Conservation (phyloP, 2,329 filamentous ascomycete species). For the Albifimbria verrucaria region DNA sequence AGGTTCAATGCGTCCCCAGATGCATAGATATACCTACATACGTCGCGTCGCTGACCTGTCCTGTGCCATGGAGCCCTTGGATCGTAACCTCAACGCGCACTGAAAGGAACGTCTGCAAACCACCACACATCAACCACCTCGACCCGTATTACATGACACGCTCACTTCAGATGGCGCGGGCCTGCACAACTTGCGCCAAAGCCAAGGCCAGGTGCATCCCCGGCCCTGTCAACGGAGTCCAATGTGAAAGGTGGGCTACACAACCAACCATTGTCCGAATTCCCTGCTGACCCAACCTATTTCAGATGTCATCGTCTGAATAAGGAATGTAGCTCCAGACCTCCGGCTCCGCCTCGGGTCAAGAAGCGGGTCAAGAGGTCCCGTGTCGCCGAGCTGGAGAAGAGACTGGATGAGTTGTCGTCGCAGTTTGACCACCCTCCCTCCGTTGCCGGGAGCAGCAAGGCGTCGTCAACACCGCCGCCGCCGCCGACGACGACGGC, state of each 20-base stretch:
- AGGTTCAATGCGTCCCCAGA: background rate
- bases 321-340: constrained; percentile 45
- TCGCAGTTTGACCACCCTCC: constrained; percentile 35
- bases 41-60: no score
- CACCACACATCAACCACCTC: no score
- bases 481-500: constrained; percentile 5
- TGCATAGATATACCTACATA: no score
- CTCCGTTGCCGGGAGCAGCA: constrained; percentile 4
- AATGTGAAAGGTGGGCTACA: constrained; percentile 46
- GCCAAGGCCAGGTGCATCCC: constrained; percentile 50
- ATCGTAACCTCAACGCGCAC: no score
- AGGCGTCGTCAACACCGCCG: constrained; percentile 2
- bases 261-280: background rate
- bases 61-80: no score
- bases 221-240: constrained; percentile 33
- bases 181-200: constrained; percentile 48
- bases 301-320: constrained; percentile 44
- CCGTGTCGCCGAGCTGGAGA: constrained; percentile 48
- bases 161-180: constrained; percentile 14
- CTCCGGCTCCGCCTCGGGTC: constrained; percentile 43
- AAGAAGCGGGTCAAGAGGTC: constrained; percentile 46
- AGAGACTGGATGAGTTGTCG: constrained; percentile 46
- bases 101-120: no score
- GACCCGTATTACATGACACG: no score
- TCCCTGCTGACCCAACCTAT: constrained; percentile 3